phyloP scores from a whole-genome alignment of 345 rosid species.

The Aquilaria sinensis region DNA sequence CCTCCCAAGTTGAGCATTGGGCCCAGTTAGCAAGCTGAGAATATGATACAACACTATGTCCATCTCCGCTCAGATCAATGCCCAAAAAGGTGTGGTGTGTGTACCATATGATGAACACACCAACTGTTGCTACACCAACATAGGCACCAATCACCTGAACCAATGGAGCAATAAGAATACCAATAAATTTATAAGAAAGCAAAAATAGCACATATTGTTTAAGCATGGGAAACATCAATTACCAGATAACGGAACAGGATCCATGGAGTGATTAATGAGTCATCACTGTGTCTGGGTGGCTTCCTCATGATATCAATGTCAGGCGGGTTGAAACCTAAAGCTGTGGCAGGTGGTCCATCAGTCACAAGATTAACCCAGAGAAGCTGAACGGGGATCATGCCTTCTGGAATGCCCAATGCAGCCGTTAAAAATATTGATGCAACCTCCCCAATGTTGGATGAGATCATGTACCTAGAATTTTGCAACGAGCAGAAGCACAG shows the following conservation, averaged over 20 bases:
- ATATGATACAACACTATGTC: conserved; percentile 80
- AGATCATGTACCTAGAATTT: conserved; percentile 87
- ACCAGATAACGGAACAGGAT: conserved; percentile 98
- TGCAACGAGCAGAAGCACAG: neutral
- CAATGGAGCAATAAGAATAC: conserved; percentile 2
- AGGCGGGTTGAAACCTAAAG: conserved; percentile 95
- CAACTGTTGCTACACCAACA: conserved; percentile 92
- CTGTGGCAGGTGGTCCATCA: conserved; percentile 99
- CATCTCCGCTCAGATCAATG: conserved; percentile 88
- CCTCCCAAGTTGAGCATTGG: conserved; percentile 69
- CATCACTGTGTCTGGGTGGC: conserved; percentile 90
- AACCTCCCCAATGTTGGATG: conserved; percentile 98
- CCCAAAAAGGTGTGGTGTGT: conserved; percentile 65
- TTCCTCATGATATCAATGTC: conserved; percentile 92
- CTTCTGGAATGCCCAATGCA: conserved; percentile 98
- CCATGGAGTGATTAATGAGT: conserved; percentile 89
- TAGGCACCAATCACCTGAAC: conserved; percentile 86
- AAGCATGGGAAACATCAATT: neutral
- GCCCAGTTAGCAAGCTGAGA: conserved; percentile 85
- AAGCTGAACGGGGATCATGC: conserved; percentile 98
- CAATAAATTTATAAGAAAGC: neutral
- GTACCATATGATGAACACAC: conserved; percentile 91
- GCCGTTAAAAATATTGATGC: conserved; percentile 93
- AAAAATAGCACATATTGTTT: neutral
- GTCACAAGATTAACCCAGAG: conserved; percentile 99